Conservation (phyloP, 257 asterid species). For the Sherardia arvensis region DNA sequence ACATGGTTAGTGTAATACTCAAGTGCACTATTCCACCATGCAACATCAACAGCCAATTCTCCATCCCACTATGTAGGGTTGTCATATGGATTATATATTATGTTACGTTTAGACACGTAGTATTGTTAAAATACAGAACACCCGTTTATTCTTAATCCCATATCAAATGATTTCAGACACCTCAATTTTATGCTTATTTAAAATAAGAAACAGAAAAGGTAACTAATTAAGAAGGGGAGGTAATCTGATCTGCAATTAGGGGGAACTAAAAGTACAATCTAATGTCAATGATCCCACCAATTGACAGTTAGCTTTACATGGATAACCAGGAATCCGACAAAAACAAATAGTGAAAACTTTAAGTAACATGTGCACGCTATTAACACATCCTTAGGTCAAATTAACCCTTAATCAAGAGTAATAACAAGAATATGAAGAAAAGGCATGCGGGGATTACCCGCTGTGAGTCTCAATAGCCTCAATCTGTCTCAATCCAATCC, state of each 20-base stretch:
- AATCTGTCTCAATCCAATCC: constrained; percentile 91
- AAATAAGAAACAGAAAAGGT: not conserved
- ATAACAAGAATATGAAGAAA: constrained; percentile 2
- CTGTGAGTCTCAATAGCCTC: constrained; percentile 99
- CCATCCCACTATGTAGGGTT: not conserved
- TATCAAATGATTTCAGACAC: not conserved
- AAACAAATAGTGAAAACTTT: constrained; percentile 36
- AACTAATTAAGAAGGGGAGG: not conserved
- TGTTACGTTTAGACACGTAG: not conserved
- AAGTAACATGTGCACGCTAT: constrained; percentile 26
- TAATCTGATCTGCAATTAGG: constrained; percentile 2
- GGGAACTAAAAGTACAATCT: constrained; percentile 25
- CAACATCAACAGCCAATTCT: not conserved
- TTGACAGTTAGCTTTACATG: constrained; percentile 33
- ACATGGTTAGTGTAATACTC: not conserved
- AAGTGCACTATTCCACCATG: constrained; percentile 7
- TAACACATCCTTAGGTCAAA: constrained; percentile 62
- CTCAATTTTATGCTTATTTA: too few relatives aligned
- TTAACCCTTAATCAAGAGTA: constrained; percentile 26
- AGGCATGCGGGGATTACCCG: constrained; percentile 86
- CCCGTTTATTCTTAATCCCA: not conserved
- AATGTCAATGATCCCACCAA: constrained; percentile 39
- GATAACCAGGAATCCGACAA: constrained; percentile 33
- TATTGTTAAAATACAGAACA: not conserved
- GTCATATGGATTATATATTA: not conserved